Evolutionary conservation across 148 eudicot species (phyloP).

Genomic region (Rhododendron williamsianum): DNA sequence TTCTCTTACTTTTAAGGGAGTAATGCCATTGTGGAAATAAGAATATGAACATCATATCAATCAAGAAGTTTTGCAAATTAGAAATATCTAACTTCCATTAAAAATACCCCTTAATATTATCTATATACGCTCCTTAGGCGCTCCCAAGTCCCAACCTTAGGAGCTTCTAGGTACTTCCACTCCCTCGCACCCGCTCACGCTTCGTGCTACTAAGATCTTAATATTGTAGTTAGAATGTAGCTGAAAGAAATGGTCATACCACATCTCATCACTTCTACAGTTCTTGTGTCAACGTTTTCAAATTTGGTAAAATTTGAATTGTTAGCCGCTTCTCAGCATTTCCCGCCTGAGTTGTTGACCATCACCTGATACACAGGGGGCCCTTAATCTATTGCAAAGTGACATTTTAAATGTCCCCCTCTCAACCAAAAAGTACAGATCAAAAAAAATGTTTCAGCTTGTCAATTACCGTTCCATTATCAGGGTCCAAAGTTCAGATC

Average conservation of each 20-base stretch:
- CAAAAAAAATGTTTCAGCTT: not conserved
- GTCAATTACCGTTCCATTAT: not conserved
- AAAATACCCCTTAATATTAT: too few species aligned
- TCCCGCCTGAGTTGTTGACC: not conserved
- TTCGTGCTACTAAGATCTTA: not conserved
- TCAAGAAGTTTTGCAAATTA: too few species aligned
- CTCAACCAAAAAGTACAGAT: not conserved
- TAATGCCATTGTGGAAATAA: too few species aligned
- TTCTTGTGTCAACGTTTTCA: not conserved
- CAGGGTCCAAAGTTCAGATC: not conserved
- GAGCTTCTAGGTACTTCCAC: too few species aligned
- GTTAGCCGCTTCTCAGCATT: not conserved
- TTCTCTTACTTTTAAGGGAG: too few species aligned
- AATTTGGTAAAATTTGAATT: not conserved
- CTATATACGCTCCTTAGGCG: too few species aligned
- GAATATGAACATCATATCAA: too few species aligned
- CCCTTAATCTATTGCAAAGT: not conserved
- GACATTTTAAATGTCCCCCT: not conserved
- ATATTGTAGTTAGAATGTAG: not conserved
- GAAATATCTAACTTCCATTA: too few species aligned
- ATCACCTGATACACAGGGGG: not conserved
- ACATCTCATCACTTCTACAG: not conserved
- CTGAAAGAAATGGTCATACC: not conserved
- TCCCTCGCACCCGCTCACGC: too few species aligned
- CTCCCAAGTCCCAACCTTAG: too few species aligned